phyloP scores from a whole-genome alignment of 2,329 filamentous ascomycete genomes.

The Aschersonia sp. region DNA sequence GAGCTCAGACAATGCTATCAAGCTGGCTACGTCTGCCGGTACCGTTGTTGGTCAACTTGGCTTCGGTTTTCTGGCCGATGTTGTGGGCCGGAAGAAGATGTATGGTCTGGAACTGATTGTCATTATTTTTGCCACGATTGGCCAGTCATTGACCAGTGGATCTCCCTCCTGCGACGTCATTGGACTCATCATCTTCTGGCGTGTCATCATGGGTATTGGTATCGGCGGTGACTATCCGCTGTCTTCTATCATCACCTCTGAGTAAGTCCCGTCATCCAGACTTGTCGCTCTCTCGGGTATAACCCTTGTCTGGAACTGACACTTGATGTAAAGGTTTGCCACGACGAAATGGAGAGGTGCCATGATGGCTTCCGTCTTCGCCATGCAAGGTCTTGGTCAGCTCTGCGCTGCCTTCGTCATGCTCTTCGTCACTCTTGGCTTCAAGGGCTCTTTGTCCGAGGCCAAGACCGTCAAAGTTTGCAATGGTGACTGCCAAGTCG shows the following conservation, averaged over 20 bases:
- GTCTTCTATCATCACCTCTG: constrained; percentile 71
- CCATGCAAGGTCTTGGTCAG: constrained; percentile 77
- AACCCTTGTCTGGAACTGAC: neutral
- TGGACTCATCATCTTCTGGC: constrained; percentile 65
- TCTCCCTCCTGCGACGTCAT: constrained; percentile 49
- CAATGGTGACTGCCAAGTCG: constrained; percentile 18
- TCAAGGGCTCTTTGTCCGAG: constrained; percentile 45
- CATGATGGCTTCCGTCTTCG: constrained; percentile 79
- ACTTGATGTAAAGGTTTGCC: constrained; percentile 31
- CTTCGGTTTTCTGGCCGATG: constrained; percentile 67
- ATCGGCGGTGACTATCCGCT: constrained; percentile 56
- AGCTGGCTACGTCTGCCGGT: constrained; percentile 69
- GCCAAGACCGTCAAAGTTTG: constrained; percentile 41
- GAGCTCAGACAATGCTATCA: constrained; percentile 65
- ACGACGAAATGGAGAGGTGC: constrained; percentile 75
- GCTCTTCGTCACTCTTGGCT: constrained; percentile 58
- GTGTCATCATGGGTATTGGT: constrained; percentile 49
- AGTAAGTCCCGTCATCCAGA: constrained; percentile 29
- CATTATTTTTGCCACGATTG: constrained; percentile 66
- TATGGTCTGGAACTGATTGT: constrained; percentile 68
- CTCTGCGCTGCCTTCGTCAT: constrained; percentile 62
- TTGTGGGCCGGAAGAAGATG: constrained; percentile 56
- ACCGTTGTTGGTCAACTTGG: constrained; percentile 71
- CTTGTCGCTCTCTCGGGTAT: too few relatives aligned
- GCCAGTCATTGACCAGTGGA: constrained; percentile 49